Evolutionary conservation across 2,329 filamentous ascomycete genomes (phyloP).

Genomic region (Diaporthe sp.): DNA sequence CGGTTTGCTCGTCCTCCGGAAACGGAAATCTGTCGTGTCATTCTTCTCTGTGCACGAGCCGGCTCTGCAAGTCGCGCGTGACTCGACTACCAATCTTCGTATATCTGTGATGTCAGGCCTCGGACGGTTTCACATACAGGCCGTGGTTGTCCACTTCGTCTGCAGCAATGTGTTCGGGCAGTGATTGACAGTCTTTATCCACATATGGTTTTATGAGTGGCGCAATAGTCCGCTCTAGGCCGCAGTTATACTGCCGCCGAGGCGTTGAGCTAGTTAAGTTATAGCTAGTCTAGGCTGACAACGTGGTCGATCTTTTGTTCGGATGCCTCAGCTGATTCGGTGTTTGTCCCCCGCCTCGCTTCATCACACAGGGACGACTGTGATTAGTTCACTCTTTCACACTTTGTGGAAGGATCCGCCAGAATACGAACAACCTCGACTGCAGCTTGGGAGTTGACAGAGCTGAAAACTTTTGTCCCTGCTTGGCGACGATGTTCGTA

Average conservation of each 20-base stretch:
- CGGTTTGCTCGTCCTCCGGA: too few relatives aligned
- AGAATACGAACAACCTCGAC: neutral
- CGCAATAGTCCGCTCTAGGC: neutral
- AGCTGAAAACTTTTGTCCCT: too few relatives aligned
- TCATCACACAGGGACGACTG: neutral
- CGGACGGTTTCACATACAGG: too few relatives aligned
- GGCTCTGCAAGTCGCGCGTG: too few relatives aligned
- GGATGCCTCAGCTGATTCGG: neutral
- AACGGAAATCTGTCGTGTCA: too few relatives aligned
- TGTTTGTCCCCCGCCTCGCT: neutral
- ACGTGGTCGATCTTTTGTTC: conserved; percentile 7
- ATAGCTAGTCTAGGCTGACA: conserved; percentile 1
- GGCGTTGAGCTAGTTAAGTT: neutral
- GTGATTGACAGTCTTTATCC: neutral
- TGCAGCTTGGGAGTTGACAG: too few relatives aligned
- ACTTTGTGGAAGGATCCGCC: neutral
- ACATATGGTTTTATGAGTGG: neutral
- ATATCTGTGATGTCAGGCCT: neutral
- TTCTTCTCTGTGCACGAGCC: too few relatives aligned
- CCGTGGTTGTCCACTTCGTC: neutral
- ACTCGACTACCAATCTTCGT: neutral
- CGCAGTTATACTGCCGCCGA: neutral
- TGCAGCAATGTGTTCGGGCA: too few relatives aligned
- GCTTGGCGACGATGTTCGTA: neutral
- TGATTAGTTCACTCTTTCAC: neutral